Evolutionary conservation across 108 stramenopile genomes (phyloP).

Genomic region (Epithemia pelagica): DNA sequence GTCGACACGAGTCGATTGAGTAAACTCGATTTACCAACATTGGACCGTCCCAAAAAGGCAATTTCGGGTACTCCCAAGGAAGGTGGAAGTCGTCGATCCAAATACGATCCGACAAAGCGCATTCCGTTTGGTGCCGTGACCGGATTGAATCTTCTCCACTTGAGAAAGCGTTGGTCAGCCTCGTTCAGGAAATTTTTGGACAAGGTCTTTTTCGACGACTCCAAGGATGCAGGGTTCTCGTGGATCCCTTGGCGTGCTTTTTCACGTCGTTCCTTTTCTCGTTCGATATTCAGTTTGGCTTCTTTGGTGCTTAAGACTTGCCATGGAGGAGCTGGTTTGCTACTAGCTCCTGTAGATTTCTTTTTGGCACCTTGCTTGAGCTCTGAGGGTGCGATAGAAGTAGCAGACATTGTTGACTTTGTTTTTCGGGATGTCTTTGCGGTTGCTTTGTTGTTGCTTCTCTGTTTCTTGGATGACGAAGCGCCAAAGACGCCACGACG

Average conservation of each 20-base stretch:
- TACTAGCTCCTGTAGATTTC: no score
- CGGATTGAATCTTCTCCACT: constrained; percentile 71
- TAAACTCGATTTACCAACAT: constrained; percentile 90
- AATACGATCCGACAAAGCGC: constrained; percentile 48
- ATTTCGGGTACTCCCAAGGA: constrained; percentile 80
- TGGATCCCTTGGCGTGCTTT: constrained; percentile 38
- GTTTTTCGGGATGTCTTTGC: neutral
- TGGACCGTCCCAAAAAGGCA: constrained; percentile 88
- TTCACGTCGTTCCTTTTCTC: constrained; percentile 56
- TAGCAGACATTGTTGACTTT: neutral
- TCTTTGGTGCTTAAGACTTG: constrained; percentile 63
- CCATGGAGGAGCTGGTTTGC: constrained; percentile 54
- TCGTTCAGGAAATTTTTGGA: constrained; percentile 41
- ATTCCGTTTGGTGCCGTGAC: constrained; percentile 30
- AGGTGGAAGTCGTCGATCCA: constrained; percentile 55
- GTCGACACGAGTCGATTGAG: constrained; percentile 44
- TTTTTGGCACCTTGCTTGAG: no score
- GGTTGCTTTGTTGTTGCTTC: neutral
- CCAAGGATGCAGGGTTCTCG: constrained; percentile 6
- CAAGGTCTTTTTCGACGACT: constrained; percentile 22
- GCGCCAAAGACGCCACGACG: no score
- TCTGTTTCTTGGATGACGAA: no score
- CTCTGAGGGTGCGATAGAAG: neutral
- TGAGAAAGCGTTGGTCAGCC: constrained; percentile 44
- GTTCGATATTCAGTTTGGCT: constrained; percentile 47